Evolutionary conservation across 2,329 filamentous ascomycete genomes (phyloP), one percentile per base, ranked within the genome.

Genomic region (Penicillium sp.): DNA sequence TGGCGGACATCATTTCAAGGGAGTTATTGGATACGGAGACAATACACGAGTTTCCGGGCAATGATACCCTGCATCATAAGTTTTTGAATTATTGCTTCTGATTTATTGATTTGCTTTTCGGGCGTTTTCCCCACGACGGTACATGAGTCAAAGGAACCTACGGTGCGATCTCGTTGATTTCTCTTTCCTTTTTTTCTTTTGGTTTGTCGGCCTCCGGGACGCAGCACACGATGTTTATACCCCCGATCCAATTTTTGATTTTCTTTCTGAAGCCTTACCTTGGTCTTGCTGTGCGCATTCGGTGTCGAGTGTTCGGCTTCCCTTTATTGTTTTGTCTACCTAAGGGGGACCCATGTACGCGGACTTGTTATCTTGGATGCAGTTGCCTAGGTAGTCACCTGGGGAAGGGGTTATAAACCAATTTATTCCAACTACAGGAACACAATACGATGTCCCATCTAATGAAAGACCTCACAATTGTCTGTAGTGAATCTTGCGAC

Each of bases 31-130:
- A 57, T 63, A 61, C 61, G 69, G 69, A 53, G 69, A 72, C 65
- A 64, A 72, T 72, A 73, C 53, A 73, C 69, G 70, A 69, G 62
- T 72, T 65, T 64, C 66, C 68, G 67, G 59, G 61, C 68, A 71
- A 71, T 69, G 68, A 72, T 71, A 71, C 67, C 67, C 65, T 69
- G 63, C 45, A 53, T 48, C 60, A 51, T 69, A 66, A 59, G 52
- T 48, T 53, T 53, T 51, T 53, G 50, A 33, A 44, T 48, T 51
- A 53, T 46, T 48, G 28, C 50, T 40, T 39, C 40, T 46, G 7
- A 4, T 27, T 48, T 38, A 51, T 41, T 52, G 28, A 35, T 44
- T 52, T 46, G 51, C 42, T 18, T 41, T 53, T 20, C 61, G 44
- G 64, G 61, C 58, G 63, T 65, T 62, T 57, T 53, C 50, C 41